phyloP scores from a whole-genome alignment of 129 eudicot genomes.

The Gnaphalium uliginosum region DNA sequence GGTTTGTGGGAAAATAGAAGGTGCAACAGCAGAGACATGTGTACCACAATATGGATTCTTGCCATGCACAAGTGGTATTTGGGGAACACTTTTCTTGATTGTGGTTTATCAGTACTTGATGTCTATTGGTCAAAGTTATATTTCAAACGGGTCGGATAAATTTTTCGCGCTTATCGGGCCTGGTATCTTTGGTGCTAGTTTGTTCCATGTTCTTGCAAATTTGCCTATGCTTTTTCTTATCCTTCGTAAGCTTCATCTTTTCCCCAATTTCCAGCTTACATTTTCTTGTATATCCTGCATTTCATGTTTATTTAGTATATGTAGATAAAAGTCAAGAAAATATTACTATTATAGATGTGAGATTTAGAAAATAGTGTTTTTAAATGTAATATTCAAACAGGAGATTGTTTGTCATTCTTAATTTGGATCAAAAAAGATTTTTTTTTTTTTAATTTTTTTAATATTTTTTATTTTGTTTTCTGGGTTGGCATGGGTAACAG shows the following conservation, averaged over 20 bases:
- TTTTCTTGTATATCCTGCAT: no score
- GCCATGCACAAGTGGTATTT: constrained; percentile 54
- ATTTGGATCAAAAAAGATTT: no score
- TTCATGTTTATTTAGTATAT: neutral
- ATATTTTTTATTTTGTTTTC: no score
- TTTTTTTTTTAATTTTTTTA: no score
- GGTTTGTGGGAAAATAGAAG: constrained; percentile 20
- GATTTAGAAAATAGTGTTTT: neutral
- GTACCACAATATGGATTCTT: constrained; percentile 55
- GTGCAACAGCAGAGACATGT: constrained; percentile 40
- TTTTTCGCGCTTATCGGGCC: constrained; percentile 53
- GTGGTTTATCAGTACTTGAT: constrained; percentile 53
- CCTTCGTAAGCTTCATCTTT: constrained; percentile 37
- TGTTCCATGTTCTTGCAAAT: constrained; percentile 50
- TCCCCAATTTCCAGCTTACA: neutral
- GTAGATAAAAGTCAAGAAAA: neutral
- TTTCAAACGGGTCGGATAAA: constrained; percentile 45
- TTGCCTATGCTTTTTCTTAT: constrained; percentile 48
- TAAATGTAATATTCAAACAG: neutral
- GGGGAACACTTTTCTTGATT: constrained; percentile 53
- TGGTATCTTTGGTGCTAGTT: constrained; percentile 53
- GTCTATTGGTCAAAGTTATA: constrained; percentile 44
- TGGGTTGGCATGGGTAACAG: neutral
- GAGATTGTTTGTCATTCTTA: no score
- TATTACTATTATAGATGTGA: neutral